phyloP scores from a whole-genome alignment of 108 stramenopile species.

The Fistulifera pelliculosa region DNA sequence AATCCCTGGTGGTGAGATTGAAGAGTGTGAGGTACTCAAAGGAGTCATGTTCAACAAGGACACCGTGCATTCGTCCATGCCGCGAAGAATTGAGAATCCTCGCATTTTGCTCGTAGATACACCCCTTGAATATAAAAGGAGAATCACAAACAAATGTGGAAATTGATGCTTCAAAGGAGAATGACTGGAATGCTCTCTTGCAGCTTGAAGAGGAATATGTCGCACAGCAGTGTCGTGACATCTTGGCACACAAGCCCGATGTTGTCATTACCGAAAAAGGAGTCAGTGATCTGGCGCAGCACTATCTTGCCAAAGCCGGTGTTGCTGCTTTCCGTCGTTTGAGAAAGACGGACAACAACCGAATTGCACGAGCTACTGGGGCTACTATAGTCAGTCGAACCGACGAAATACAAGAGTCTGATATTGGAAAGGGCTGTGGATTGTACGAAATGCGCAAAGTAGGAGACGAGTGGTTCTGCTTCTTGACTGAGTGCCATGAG shows the following conservation, averaged over 20 bases:
- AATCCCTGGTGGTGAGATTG: constrained; percentile 97
- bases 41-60: constrained; percentile 99
- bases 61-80: constrained; percentile 97
- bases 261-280: constrained; percentile 99
- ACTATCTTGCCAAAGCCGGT: constrained; percentile 97
- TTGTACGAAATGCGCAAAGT: constrained; percentile 99
- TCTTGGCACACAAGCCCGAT: constrained; percentile 96
- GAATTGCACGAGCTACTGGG: constrained; percentile 94
- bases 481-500: constrained; percentile 94
- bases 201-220: constrained; percentile 99
- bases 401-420: constrained; percentile 96
- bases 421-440: constrained; percentile 97
- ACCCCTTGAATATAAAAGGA: constrained; percentile 99
- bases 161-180: constrained; percentile 83
- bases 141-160: constrained; percentile 98
- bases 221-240: constrained; percentile 97
- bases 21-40: constrained; percentile 88
- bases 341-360: constrained; percentile 99
- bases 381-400: constrained; percentile 97
- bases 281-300: constrained; percentile 98
- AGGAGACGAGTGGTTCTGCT: constrained; percentile 97
- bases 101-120: constrained; percentile 96
- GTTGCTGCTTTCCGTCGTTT: constrained; percentile 97
- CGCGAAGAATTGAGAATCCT: constrained; percentile 96
- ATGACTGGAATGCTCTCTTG: constrained; percentile 98